A percentile compares a stretch with the other conserved stretches of the same genome.
These are phyloP conservation scores for Calonectria pteridis DNA, from an alignment of 2,329 filamentous ascomycete species.

Conservation along the genomic window DNA sequence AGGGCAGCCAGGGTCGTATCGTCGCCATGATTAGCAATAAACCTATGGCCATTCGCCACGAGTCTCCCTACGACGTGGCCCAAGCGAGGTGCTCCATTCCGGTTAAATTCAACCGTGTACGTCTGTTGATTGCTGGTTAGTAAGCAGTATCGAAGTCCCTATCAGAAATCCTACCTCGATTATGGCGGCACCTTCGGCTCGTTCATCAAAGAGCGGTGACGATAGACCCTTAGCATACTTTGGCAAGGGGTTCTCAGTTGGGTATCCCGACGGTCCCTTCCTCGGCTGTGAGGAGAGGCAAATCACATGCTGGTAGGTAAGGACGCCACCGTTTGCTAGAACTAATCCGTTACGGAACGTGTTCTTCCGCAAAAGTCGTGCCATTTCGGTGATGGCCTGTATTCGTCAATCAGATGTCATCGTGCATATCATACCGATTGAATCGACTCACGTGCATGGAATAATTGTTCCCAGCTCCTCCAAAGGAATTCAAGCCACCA, in stretches of 20 bases:
- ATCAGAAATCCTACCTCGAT: conserved; percentile 39
- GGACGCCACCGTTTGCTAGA: conserved; percentile 73
- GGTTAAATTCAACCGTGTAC: conserved; percentile 48
- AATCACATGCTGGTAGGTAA: conserved; percentile 75
- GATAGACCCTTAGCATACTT: background rate
- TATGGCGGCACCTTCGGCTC: conserved; percentile 36
- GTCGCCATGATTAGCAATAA: conserved; percentile 46
- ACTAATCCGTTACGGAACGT: conserved; percentile 65
- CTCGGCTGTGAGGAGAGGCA: conserved; percentile 64
- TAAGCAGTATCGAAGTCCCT: background rate
- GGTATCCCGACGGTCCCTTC: conserved; percentile 25
- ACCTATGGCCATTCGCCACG: conserved; percentile 35
- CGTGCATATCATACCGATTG: fast-evolving
- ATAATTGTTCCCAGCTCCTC: conserved; percentile 79
- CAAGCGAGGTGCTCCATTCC: conserved; percentile 27
- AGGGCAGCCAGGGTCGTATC: conserved; percentile 32
- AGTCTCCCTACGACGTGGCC: conserved; percentile 42
- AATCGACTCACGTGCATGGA: conserved; percentile 69
- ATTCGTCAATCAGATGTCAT: conserved; percentile 44
- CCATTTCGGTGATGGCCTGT: conserved; percentile 64
- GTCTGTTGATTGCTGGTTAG: conserved; percentile 35
- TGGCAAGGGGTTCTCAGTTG: conserved; percentile 13
- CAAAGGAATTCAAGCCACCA: conserved; percentile 76
- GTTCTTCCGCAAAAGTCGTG: conserved; percentile 62
- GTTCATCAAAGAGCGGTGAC: conserved; percentile 30